These are phyloP conservation scores for Colletotrichum coccodes DNA, from an alignment of 2,329 filamentous ascomycete species.

Conservation along the genomic window DNA sequence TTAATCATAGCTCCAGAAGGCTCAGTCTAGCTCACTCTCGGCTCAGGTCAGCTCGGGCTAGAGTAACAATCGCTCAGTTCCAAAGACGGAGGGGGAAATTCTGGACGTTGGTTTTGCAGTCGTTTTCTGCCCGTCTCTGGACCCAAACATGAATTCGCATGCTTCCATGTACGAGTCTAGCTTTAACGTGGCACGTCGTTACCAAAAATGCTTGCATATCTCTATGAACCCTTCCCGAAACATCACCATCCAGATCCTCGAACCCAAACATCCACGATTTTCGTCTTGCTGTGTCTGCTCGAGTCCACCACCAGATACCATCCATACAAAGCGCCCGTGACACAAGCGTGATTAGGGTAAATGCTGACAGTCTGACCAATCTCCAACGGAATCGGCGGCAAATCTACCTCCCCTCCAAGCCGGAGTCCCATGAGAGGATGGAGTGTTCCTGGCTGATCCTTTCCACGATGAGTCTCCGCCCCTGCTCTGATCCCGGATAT, in stretches of 20 bases:
- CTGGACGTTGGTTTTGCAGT: too few relatives aligned
- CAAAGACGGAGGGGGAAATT: too few relatives aligned
- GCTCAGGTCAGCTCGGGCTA: too few relatives aligned
- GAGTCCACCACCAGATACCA: slow-evolving; percentile 67
- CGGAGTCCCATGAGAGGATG: slow-evolving; percentile 62
- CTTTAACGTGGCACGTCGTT: too few relatives aligned
- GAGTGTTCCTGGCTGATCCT: slow-evolving; percentile 75
- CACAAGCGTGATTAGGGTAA: slow-evolving; percentile 74
- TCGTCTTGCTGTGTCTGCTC: slow-evolving; percentile 49
- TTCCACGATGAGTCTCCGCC: slow-evolving; percentile 60
- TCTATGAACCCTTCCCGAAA: rapidly evolving
- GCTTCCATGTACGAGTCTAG: too few relatives aligned
- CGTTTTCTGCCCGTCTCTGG: too few relatives aligned
- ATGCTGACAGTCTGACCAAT: slow-evolving; percentile 48
- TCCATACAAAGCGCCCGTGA: slow-evolving; percentile 67
- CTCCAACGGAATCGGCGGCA: slow-evolving; percentile 48
- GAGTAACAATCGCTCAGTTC: too few relatives aligned
- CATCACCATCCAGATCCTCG: slow-evolving; percentile 62
- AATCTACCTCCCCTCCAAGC: slow-evolving; percentile 25
- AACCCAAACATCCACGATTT: slow-evolving; percentile 68
- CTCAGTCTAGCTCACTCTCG: too few relatives aligned
- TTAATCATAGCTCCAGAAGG: too few relatives aligned
- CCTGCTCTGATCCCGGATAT: background rate
- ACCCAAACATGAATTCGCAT: too few relatives aligned
- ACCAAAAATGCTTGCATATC: background rate